A percentile compares a stretch with the other conserved stretches of the same genome.
Conservation (phyloP, 805 yeast genomes). For the Candida yuanshanica region DNA sequence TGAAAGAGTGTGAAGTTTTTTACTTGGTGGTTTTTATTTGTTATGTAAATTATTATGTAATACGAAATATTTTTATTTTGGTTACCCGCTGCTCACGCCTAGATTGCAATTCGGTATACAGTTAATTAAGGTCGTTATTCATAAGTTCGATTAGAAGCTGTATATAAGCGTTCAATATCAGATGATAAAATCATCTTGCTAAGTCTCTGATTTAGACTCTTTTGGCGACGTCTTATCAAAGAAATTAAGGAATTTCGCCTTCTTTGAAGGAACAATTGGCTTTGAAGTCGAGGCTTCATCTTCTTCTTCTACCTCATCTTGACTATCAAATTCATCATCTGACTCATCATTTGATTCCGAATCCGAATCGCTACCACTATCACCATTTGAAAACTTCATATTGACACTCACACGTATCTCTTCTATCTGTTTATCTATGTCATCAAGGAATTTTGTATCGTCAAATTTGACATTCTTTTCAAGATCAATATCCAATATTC, state of each 20-base stretch:
- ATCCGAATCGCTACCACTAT: constrained; percentile 2
- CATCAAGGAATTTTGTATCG: constrained; percentile 33
- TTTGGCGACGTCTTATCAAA: constrained; percentile 5
- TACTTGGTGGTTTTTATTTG: neutral
- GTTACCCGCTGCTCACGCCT: too few species aligned
- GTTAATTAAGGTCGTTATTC: neutral
- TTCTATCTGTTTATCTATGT: constrained; percentile 31
- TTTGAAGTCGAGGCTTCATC: too few species aligned
- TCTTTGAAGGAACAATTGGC: too few species aligned
- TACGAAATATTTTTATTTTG: too few species aligned
- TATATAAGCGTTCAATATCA: neutral
- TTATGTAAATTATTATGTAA: too few species aligned
- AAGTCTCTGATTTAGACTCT: neutral
- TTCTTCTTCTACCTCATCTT: constrained; percentile 2
- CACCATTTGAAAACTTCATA: constrained; percentile 4
- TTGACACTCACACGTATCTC: constrained; percentile 28
- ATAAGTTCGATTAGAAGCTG: neutral
- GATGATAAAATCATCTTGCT: neutral
- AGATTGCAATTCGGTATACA: too few species aligned
- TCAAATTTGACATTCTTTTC: constrained; percentile 28
- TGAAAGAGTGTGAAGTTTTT: neutral
- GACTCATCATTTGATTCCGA: constrained; percentile 1
- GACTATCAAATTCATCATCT: constrained; percentile 3
- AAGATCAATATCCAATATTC: constrained; percentile 27
- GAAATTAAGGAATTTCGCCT: constrained; percentile 3